phyloP scores from a whole-genome alignment of 2,329 filamentous ascomycete species.

The Arachnopeziza araneosa region DNA sequence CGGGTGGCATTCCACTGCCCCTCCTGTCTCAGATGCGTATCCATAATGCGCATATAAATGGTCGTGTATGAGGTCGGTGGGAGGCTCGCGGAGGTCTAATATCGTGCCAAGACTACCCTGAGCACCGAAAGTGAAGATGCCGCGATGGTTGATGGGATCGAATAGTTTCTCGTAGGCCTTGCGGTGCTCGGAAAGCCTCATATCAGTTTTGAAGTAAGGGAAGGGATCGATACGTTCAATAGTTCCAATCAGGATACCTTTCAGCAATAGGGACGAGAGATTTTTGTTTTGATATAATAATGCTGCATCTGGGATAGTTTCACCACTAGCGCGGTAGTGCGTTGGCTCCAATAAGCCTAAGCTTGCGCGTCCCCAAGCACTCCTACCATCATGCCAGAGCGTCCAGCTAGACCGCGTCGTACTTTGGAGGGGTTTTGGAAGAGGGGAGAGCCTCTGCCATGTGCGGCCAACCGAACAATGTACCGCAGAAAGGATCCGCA shows the following conservation, averaged over 20 bases:
- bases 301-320: background rate
- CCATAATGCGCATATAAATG: background rate
- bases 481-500: conserved; percentile 6
- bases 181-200: background rate
- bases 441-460: background rate
- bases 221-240: background rate
- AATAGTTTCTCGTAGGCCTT: background rate
- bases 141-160: background rate
- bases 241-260: background rate
- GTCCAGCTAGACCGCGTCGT: background rate
- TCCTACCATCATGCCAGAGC: background rate
- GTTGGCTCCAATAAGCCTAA: background rate
- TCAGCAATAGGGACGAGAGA: background rate
- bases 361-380: background rate
- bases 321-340: background rate
- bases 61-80: background rate
- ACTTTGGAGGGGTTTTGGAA: background rate
- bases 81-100: background rate
- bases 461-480: background rate
- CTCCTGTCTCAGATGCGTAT: background rate
- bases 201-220: background rate
- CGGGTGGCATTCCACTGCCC: background rate
- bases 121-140: background rate
- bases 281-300: background rate
- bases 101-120: background rate